Evolutionary conservation across 2,329 filamentous ascomycete genomes (phyloP).

Genomic region (Capronia coronata): DNA sequence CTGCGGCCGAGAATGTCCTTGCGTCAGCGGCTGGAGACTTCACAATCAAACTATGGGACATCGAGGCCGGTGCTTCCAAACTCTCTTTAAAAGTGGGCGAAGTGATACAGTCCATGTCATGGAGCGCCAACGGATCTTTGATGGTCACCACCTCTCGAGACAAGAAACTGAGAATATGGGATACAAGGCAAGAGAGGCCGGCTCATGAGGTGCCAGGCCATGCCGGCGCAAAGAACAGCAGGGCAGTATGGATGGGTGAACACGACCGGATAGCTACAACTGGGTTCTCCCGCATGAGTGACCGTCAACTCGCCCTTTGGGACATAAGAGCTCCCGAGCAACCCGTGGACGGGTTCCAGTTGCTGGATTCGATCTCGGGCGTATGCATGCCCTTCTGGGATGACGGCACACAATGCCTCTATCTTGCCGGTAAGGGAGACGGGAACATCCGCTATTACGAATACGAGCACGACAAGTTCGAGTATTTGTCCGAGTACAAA

Average conservation of each 20-base stretch:
- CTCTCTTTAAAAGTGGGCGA: constrained; percentile 78
- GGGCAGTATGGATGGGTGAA: constrained; percentile 94
- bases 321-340: constrained; percentile 73
- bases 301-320: constrained; percentile 92
- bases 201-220: constrained; percentile 81
- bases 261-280: constrained; percentile 94
- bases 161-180: constrained; percentile 98
- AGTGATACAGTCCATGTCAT: constrained; percentile 90
- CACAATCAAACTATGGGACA: constrained; percentile 92
- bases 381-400: constrained; percentile 99
- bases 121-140: constrained; percentile 82
- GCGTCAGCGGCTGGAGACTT: constrained; percentile 93
- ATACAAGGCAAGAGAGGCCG: constrained; percentile 85
- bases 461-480: constrained; percentile 97
- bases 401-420: constrained; percentile 88
- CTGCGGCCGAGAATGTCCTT: constrained; percentile 88
- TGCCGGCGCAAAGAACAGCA: constrained; percentile 92
- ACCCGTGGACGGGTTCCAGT: constrained; percentile 83
- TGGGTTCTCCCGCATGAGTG: constrained; percentile 97
- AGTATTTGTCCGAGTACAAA: constrained; percentile 94
- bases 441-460: constrained; percentile 99
- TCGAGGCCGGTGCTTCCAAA: constrained; percentile 67
- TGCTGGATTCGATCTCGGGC: constrained; percentile 90
- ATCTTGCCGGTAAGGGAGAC: constrained; percentile 95
- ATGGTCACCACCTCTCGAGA: constrained; percentile 91